These are phyloP conservation scores for Saturnispora diversa DNA, from an alignment of 805 yeast genomes.

Conservation along the genomic window DNA sequence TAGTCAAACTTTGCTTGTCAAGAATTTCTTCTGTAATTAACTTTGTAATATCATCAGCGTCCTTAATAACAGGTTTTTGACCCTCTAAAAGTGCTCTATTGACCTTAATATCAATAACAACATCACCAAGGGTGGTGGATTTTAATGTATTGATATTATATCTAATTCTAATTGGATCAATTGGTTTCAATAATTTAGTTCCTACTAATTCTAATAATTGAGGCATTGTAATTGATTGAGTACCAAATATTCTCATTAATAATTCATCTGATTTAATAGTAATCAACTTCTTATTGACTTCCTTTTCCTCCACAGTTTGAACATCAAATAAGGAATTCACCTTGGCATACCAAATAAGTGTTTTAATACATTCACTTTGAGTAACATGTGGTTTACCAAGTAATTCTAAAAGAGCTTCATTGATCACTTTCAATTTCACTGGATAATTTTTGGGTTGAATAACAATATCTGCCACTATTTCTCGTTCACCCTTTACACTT, in stretches of 20 bases:
- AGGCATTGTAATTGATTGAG: constrained; percentile 53
- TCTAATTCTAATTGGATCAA: constrained; percentile 70
- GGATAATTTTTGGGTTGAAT: constrained; percentile 77
- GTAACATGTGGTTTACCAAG: constrained; percentile 73
- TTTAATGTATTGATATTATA: constrained; percentile 71
- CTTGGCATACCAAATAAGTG: constrained; percentile 31
- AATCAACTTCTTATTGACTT: constrained; percentile 18
- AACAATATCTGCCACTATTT: constrained; percentile 61
- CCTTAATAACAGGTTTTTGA: constrained; percentile 30
- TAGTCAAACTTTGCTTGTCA: constrained; percentile 35
- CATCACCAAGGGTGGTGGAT: constrained; percentile 73
- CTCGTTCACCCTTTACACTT: constrained; percentile 32
- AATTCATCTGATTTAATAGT: constrained; percentile 37
- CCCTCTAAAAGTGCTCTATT: constrained; percentile 31
- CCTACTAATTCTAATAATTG: constrained; percentile 63
- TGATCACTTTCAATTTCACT: constrained; percentile 53
- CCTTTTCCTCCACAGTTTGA: constrained; percentile 19
- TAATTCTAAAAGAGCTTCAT: constrained; percentile 53
- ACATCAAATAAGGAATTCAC: constrained; percentile 31
- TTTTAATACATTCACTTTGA: constrained; percentile 66
- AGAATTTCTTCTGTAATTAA: constrained; percentile 37
- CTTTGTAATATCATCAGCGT: constrained; percentile 34
- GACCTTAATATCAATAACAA: constrained; percentile 69
- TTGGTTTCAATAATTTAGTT: constrained; percentile 62
- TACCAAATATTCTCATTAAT: constrained; percentile 38